phyloP scores from a whole-genome alignment of 768 basidiomycete genomes.

The Pleurotus tuber-regium region DNA sequence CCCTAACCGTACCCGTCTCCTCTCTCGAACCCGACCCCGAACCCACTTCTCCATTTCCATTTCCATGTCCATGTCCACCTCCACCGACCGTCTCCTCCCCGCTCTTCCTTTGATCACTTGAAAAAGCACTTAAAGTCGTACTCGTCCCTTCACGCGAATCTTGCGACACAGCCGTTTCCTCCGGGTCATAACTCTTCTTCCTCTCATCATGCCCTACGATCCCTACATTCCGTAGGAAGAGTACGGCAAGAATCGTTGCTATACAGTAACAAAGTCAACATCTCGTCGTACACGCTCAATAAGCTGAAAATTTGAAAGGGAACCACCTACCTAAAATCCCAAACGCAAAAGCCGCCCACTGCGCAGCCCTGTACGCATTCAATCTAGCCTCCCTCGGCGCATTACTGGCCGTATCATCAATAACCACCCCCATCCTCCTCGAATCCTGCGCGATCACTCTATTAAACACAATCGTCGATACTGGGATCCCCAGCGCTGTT shows the following conservation, averaged over 20 bases:
- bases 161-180: too few relatives aligned
- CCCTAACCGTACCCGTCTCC: too few relatives aligned
- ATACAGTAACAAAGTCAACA: neutral
- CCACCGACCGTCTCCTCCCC: too few relatives aligned
- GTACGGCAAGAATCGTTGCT: neutral
- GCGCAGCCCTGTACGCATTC: neutral
- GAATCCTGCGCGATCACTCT: neutral
- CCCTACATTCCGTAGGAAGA: neutral
- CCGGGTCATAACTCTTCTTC: too few relatives aligned
- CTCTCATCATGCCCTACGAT: neutral
- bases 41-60: too few relatives aligned
- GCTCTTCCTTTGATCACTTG: too few relatives aligned
- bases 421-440: neutral
- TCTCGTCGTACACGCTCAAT: neutral
- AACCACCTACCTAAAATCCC: conserved; percentile 10
- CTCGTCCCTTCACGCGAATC: too few relatives aligned
- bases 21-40: too few relatives aligned
- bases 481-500: neutral
- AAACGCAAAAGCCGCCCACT: conserved; percentile 13
- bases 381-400: neutral
- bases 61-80: too few relatives aligned
- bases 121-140: too few relatives aligned
- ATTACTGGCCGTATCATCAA: neutral
- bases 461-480: conserved; percentile 1
- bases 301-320: neutral